A percentile compares a stretch with the other conserved stretches of the same genome.
phyloP scores from a whole-genome alignment of 2,329 filamentous ascomycete genomes.

The Nigrograna mackinnonii region DNA sequence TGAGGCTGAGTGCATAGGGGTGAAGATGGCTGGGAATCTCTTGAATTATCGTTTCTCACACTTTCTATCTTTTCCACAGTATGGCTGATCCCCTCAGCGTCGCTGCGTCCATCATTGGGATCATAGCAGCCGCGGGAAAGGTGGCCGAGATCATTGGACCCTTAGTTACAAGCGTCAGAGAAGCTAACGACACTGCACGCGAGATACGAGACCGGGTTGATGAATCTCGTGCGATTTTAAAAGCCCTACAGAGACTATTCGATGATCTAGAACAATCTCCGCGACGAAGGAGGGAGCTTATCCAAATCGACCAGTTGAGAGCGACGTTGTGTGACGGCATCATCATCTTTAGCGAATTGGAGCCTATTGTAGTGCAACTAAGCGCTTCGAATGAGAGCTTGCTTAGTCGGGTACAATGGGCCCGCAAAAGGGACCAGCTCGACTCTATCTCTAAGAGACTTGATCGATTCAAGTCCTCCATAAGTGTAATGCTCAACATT shows the following conservation, averaged over 20 bases:
- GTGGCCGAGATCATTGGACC: slow-evolving; percentile 4
- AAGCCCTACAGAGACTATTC: slow-evolving; percentile 2
- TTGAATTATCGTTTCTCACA: too few relatives aligned
- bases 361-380: slow-evolving; percentile 16
- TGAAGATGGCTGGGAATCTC: too few relatives aligned
- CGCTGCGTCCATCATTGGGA: slow-evolving; percentile 21
- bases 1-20: too few relatives aligned
- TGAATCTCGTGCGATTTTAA: neutral
- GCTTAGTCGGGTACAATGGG: slow-evolving; percentile 5
- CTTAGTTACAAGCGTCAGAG: neutral
- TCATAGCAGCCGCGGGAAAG: slow-evolving; percentile 18
- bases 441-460: slow-evolving; percentile 2
- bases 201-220: neutral
- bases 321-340: slow-evolving; percentile 12
- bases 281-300: slow-evolving; percentile 2
- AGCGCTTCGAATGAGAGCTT: neutral
- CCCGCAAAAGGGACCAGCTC: slow-evolving; percentile 5
- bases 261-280: neutral
- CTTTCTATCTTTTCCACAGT: too few relatives aligned
- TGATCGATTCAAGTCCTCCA: slow-evolving; percentile 8
- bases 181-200: neutral
- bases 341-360: slow-evolving; percentile 12
- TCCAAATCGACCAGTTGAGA: slow-evolving; percentile 12
- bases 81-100: slow-evolving; percentile 23
- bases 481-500: slow-evolving; percentile 11